These are phyloP conservation scores for Eutrema heterophyllum DNA, from an alignment of 345 rosid genomes.

Conservation along the genomic window DNA sequence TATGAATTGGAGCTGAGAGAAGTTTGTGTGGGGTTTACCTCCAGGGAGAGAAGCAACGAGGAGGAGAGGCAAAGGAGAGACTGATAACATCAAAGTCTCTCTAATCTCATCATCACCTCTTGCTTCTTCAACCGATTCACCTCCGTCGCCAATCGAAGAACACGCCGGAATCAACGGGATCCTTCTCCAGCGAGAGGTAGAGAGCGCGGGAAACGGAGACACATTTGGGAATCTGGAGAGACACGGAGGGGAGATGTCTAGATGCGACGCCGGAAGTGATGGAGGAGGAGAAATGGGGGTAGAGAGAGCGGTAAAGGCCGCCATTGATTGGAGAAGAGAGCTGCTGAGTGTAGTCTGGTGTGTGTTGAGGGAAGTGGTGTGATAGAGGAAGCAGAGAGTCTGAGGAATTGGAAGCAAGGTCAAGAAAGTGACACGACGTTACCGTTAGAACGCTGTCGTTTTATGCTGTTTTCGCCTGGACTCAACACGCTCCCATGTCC, in stretches of 20 bases:
- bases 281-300: conserved; percentile 10
- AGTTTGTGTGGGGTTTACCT: conserved; percentile 37
- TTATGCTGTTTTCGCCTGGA: conserved; percentile 33
- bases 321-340: conserved; percentile 38
- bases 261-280: conserved; percentile 25
- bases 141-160: background rate
- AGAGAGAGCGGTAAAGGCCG: conserved; percentile 33
- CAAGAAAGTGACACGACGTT: conserved; percentile 64
- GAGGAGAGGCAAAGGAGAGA: conserved; percentile 64
- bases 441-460: conserved; percentile 8
- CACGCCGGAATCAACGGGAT: conserved; percentile 9
- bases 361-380: conserved; percentile 2
- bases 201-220: conserved; percentile 15
- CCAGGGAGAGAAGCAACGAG: conserved; percentile 79
- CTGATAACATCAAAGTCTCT: conserved; percentile 61
- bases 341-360: background rate
- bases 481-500: conserved; percentile 27
- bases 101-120: conserved; percentile 20
- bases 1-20: background rate
- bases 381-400: conserved; percentile 17
- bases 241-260: background rate
- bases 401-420: conserved; percentile 34
- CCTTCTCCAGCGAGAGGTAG: conserved; percentile 28
- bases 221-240: conserved; percentile 20
- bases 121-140: conserved; percentile 1